A percentile compares a stretch with the other conserved stretches of the same genome.
These are phyloP conservation scores for Phytophthora europaea DNA, from an alignment of 352 stramenopile genomes.

Conservation along the genomic window DNA sequence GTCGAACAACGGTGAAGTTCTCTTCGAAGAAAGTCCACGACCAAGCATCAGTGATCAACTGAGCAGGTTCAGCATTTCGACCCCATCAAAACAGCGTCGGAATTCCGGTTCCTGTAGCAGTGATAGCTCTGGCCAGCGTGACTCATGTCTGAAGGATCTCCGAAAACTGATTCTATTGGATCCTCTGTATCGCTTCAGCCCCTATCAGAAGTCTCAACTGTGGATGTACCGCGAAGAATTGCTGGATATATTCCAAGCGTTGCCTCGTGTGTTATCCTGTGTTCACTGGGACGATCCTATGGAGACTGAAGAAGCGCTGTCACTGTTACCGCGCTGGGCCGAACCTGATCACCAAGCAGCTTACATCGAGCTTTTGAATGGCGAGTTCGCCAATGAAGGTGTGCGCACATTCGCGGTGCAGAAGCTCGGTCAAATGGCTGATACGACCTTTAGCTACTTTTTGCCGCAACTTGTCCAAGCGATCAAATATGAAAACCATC, in stretches of 20 bases:
- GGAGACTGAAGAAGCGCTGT: conserved; percentile 75
- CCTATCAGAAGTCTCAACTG: conserved; percentile 87
- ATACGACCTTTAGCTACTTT: conserved; percentile 90
- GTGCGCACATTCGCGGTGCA: conserved; percentile 82
- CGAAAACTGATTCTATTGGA: conserved; percentile 86
- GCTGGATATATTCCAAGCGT: conserved; percentile 70
- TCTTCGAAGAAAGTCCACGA: conserved; percentile 54
- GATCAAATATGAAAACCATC: conserved; percentile 92
- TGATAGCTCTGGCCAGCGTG: conserved; percentile 59
- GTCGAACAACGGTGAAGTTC: background rate
- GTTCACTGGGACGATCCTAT: conserved; percentile 83
- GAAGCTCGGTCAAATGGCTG: conserved; percentile 86
- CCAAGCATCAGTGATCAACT: conserved; percentile 1
- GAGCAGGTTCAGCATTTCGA: background rate
- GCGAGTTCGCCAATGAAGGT: conserved; percentile 79
- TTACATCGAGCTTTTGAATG: conserved; percentile 87
- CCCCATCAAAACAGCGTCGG: conserved; percentile 45
- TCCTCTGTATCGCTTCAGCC: conserved; percentile 81
- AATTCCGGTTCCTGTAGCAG: conserved; percentile 71
- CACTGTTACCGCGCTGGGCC: conserved; percentile 76
- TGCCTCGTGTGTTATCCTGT: conserved; percentile 85
- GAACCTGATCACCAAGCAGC: conserved; percentile 80
- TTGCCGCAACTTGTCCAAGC: conserved; percentile 91
- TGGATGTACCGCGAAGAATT: conserved; percentile 88
- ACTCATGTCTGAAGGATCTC: conserved; percentile 69